phyloP scores from a whole-genome alignment of 495 filamentous ascomycete genomes.

The Pyronema domesticum region DNA sequence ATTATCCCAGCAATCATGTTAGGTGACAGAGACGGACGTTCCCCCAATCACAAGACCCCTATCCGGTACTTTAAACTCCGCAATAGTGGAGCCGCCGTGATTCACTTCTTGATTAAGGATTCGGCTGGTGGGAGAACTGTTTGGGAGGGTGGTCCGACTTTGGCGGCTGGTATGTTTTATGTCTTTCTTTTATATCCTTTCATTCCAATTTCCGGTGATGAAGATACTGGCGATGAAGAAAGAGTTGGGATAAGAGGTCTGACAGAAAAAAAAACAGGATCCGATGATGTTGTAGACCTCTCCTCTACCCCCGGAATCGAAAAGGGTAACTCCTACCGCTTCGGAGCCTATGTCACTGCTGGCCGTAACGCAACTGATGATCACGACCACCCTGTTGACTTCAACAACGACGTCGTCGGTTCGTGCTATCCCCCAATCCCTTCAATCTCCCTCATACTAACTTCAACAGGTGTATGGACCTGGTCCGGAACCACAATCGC shows the following conservation, averaged over 20 bases:
- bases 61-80: conserved; percentile 8
- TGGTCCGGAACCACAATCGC: conserved; percentile 4
- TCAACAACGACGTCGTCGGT: conserved; percentile 1
- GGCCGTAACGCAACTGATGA: conserved; percentile 4
- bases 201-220: background rate
- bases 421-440: background rate
- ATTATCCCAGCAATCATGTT: background rate
- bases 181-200: background rate
- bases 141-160: conserved; percentile 5
- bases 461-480: background rate
- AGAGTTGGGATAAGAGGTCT: no score
- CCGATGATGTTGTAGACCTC: conserved; percentile 5
- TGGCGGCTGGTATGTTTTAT: conserved; percentile 1
- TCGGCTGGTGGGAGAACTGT: conserved; percentile 2
- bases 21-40: background rate
- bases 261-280: background rate
- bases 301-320: conserved; percentile 1
- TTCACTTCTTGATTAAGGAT: conserved; percentile 8
- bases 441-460: background rate
- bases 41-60: background rate
- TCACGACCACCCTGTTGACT: conserved; percentile 1
- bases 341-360: conserved; percentile 5
- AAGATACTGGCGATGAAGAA: no score
- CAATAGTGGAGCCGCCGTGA: conserved; percentile 2
- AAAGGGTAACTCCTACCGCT: background rate